These are phyloP conservation scores for Ceratobasidium sp. DNA, from an alignment of 1,284 basidiomycete species.

Conservation along the genomic window DNA sequence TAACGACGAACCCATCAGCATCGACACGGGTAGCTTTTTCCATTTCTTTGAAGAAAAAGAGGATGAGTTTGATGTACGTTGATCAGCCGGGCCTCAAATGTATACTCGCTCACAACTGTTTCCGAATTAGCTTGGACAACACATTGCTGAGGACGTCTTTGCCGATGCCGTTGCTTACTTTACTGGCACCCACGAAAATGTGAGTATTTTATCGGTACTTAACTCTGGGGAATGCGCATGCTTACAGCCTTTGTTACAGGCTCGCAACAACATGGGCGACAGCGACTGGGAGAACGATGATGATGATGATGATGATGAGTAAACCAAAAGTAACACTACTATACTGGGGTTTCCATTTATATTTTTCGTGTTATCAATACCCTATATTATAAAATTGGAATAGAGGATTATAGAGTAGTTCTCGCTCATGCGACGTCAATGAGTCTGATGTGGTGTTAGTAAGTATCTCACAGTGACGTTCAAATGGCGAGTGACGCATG, in stretches of 20 bases:
- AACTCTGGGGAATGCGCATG: background rate
- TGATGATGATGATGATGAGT: background rate
- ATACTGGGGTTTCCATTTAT: background rate
- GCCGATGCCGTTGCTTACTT: conserved; percentile 79
- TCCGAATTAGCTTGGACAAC: conserved; percentile 63
- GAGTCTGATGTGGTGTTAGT: no score
- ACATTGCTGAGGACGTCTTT: conserved; percentile 77
- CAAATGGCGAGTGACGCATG: no score
- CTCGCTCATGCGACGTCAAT: no score
- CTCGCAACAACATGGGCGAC: conserved; percentile 11
- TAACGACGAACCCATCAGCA: conserved; percentile 47
- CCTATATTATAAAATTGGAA: background rate
- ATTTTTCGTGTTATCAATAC: background rate
- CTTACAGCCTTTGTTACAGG: background rate
- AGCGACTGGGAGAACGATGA: conserved; percentile 23
- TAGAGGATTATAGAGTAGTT: background rate
- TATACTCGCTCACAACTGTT: background rate
- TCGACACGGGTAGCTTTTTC: conserved; percentile 84
- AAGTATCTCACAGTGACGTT: no score
- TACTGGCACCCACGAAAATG: conserved; percentile 60
- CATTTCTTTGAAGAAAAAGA: conserved; percentile 76
- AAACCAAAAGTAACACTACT: background rate
- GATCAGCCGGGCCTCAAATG: background rate
- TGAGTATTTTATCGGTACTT: conserved; percentile 1
- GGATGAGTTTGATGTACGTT: conserved; percentile 71